Base-by-base conservation (phyloP, 306 rosid genomes). In the Cicer cuneatum region DNA sequence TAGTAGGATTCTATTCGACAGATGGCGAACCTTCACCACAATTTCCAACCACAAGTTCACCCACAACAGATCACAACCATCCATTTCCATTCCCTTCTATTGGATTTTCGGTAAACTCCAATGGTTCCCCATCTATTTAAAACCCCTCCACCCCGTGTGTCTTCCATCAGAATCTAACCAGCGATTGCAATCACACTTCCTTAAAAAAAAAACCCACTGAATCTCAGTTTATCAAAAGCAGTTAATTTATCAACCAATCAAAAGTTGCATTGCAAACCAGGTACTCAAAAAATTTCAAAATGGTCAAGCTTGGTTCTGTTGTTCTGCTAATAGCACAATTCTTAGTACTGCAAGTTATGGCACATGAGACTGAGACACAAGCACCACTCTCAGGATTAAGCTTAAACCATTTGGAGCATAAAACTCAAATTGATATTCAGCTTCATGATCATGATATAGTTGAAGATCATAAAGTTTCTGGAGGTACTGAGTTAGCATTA, bases 291-390 rank as follows among this genome's bases (percentile, higher is more conserved):
- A 15, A 38, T 4, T 57, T 21, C 11, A 63, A 49, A 70, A 93
- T 88, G 96, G 81, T 82, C 11, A 89, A 74, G 68, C 67, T 83
- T 53, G 37, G 71, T 79, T 66, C 88, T 75, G 51, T 82, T 68
- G 75, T 84, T 76, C 71, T 89, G 5, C 58, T 85, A 59, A 41
- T 89, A 12, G 76, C 41, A 39, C 82, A 81, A 74, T 53, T 85
- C 64, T 66, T 93, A 53, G 39, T 74, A 35, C 69, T 89, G 63
- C 85, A 83, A 67, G 87, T 82, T 60, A 57, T 64, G 83, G 80
- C 81, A 3, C 57, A 56, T 7, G 71, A 70, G 14, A 41, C 79
- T 53, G 77, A 77, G 48, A 63, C 43, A 60, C 80, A 69, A 7
- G 45, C 75, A 52, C 83, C 83, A 74, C 14, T 65, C 38, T 8